These are phyloP conservation scores for Hanseniaspora gamundiae DNA, from an alignment of 1,139 yeast species.

Conservation along the genomic window DNA sequence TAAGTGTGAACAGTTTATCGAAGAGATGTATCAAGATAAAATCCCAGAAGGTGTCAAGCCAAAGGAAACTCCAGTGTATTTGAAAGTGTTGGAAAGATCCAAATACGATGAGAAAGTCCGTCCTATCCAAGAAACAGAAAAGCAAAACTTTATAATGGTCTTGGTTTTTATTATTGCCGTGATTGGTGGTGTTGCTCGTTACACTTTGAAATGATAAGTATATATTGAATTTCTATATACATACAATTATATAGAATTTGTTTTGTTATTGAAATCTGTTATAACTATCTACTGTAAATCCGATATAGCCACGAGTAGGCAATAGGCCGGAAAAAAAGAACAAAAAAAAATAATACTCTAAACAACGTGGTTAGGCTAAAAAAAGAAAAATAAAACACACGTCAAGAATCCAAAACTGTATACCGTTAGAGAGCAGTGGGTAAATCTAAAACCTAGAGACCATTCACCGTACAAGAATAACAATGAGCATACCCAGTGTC, in stretches of 20 bases:
- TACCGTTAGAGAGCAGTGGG: too few relatives aligned
- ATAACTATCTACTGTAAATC: too few relatives aligned
- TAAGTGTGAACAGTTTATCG: slow-evolving; percentile 76
- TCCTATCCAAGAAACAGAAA: slow-evolving; percentile 20
- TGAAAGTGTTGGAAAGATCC: slow-evolving; percentile 28
- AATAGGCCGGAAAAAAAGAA: too few relatives aligned
- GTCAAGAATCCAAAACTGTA: too few relatives aligned
- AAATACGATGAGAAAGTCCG: slow-evolving; percentile 20
- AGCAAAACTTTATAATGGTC: slow-evolving; percentile 18
- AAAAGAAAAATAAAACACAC: too few relatives aligned
- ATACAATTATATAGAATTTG: too few relatives aligned
- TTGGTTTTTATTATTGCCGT: slow-evolving; percentile 11
- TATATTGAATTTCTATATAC: neutral
- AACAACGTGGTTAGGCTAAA: too few relatives aligned
- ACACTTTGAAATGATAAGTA: neutral
- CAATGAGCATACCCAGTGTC: neutral
- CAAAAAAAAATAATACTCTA: too few relatives aligned
- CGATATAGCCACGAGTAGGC: too few relatives aligned
- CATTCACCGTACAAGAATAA: neutral
- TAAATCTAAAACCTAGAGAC: too few relatives aligned
- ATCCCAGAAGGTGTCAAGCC: slow-evolving; percentile 34
- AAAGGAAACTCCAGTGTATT: slow-evolving; percentile 27
- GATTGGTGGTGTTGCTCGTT: neutral
- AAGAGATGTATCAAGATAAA: slow-evolving; percentile 52
- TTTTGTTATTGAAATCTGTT: too few relatives aligned